Evolutionary conservation across 2,329 filamentous ascomycete species (phyloP).

Genomic region (Septoria linicola): DNA sequence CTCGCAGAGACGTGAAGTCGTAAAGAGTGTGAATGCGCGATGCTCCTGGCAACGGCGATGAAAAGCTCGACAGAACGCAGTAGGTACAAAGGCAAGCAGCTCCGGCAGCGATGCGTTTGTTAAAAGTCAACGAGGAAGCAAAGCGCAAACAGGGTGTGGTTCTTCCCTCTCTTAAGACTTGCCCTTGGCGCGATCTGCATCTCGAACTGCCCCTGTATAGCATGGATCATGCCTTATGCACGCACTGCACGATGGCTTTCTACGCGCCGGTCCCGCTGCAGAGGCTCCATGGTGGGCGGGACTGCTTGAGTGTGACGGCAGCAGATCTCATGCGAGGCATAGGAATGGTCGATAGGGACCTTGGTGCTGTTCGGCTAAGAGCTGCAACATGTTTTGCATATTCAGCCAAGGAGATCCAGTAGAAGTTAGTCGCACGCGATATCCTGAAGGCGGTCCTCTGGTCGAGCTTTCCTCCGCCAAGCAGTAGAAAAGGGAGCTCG

Average conservation of each 20-base stretch:
- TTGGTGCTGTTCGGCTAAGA: background rate
- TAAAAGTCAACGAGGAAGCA: conserved; percentile 7
- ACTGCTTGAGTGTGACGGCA: conserved; percentile 23
- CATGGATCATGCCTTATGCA: conserved; percentile 20
- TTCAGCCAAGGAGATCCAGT: conserved; percentile 10
- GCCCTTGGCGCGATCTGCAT: conserved; percentile 28
- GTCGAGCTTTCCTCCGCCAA: conserved; percentile 15
- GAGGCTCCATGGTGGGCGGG: conserved; percentile 16
- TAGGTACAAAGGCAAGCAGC: background rate
- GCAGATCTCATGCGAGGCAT: conserved; percentile 17
- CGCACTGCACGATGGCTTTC: conserved; percentile 14
- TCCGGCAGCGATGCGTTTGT: conserved; percentile 2
- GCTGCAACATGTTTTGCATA: conserved; percentile 13
- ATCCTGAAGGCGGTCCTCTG: conserved; percentile 14
- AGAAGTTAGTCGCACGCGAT: conserved; percentile 6
- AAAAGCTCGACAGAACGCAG: background rate
- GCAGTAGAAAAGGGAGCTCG: conserved; percentile 1
- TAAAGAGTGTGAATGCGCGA: conserved; percentile 26
- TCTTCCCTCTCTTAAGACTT: conserved; percentile 24
- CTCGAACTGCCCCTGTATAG: conserved; percentile 17
- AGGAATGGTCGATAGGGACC: conserved; percentile 12
- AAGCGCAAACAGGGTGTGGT: background rate
- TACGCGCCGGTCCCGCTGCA: conserved; percentile 26
- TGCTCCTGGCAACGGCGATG: conserved; percentile 27
- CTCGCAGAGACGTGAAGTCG: conserved; percentile 24